These are phyloP conservation scores for Cryphonectria radicalis DNA, from an alignment of 2,329 filamentous ascomycete genomes.

Conservation along the genomic window DNA sequence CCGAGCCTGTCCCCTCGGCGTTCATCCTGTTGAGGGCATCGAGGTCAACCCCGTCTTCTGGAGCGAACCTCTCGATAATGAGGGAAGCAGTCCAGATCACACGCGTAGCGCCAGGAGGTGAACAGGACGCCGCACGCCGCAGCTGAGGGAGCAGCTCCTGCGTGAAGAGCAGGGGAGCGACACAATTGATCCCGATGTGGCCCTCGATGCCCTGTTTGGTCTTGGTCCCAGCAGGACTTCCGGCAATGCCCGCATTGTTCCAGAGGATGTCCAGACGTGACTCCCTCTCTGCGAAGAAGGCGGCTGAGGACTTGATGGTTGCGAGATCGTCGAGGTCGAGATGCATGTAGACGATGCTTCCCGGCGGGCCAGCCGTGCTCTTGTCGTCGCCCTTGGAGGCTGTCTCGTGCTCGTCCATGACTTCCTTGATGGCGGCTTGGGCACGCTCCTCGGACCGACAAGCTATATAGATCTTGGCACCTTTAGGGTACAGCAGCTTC, in stretches of 20 bases:
- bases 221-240: conserved; percentile 29
- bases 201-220: conserved; percentile 41
- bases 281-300: conserved; percentile 43
- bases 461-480: conserved; percentile 39
- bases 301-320: conserved; percentile 44
- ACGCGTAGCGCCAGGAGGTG: conserved; percentile 33
- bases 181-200: conserved; percentile 41
- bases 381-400: conserved; percentile 13
- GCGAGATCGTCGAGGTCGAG: conserved; percentile 48
- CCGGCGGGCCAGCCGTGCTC: conserved; percentile 22
- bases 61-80: conserved; percentile 27
- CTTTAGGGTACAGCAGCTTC: conserved; percentile 55
- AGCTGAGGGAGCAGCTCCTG: conserved; percentile 42
- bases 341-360: conserved; percentile 40
- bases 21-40: conserved; percentile 22
- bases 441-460: conserved; percentile 37
- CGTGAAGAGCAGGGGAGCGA: conserved; percentile 42
- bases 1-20: conserved; percentile 14
- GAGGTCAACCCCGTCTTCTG: conserved; percentile 19
- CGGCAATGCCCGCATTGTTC: conserved; percentile 44
- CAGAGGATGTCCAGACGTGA: conserved; percentile 47
- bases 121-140: conserved; percentile 34
- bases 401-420: conserved; percentile 30
- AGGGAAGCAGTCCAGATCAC: conserved; percentile 39
- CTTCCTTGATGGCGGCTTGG: conserved; percentile 39